Percentiles rank a stretch among this genome's conserved stretches.
Conservation (phyloP, 495 filamentous ascomycete genomes). For the Rhizodiscina lignyota region DNA sequence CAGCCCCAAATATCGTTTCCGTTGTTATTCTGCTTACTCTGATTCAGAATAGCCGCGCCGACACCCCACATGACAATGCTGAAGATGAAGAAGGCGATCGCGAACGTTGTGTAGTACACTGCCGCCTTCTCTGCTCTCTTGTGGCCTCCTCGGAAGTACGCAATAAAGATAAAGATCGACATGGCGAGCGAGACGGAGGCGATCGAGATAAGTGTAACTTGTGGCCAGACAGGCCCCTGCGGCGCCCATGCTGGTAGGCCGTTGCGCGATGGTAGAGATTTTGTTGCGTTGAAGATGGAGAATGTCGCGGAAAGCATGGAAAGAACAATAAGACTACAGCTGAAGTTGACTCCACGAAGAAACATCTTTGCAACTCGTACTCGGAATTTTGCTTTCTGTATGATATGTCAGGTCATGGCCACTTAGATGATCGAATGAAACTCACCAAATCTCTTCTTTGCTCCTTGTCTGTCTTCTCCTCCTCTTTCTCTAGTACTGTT, state of each 20-base stretch:
- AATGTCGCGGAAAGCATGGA: slow-evolving; percentile 73
- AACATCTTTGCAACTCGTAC: slow-evolving; percentile 90
- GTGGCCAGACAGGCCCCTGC: slow-evolving; percentile 72
- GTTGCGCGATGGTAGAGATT: slow-evolving; percentile 52
- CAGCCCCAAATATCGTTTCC: slow-evolving; percentile 93
- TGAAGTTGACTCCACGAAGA: slow-evolving; percentile 85
- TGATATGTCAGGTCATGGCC: slow-evolving; percentile 18
- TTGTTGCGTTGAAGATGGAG: slow-evolving; percentile 76
- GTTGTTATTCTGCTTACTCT: slow-evolving; percentile 49
- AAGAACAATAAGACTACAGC: slow-evolving; percentile 88
- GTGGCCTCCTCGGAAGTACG: slow-evolving; percentile 82
- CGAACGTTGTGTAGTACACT: slow-evolving; percentile 85
- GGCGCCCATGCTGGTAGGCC: slow-evolving; percentile 68
- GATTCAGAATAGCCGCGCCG: slow-evolving; percentile 70
- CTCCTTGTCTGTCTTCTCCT: slow-evolving; percentile 59
- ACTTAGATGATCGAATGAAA: slow-evolving; percentile 1
- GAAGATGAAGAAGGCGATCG: slow-evolving; percentile 84
- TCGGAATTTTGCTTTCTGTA: slow-evolving; percentile 76
- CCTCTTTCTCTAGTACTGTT: slow-evolving; percentile 62
- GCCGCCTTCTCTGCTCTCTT: slow-evolving; percentile 76
- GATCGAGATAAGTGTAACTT: slow-evolving; percentile 63
- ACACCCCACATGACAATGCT: slow-evolving; percentile 87
- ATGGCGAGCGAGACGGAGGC: slow-evolving; percentile 64
- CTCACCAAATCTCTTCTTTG: slow-evolving; percentile 77
- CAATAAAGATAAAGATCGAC: slow-evolving; percentile 66